Percentiles rank a stretch among this genome's conserved stretches.
Evolutionary conservation across 1,139 yeast genomes (phyloP).

Genomic region (Kodamaea anthophila): DNA sequence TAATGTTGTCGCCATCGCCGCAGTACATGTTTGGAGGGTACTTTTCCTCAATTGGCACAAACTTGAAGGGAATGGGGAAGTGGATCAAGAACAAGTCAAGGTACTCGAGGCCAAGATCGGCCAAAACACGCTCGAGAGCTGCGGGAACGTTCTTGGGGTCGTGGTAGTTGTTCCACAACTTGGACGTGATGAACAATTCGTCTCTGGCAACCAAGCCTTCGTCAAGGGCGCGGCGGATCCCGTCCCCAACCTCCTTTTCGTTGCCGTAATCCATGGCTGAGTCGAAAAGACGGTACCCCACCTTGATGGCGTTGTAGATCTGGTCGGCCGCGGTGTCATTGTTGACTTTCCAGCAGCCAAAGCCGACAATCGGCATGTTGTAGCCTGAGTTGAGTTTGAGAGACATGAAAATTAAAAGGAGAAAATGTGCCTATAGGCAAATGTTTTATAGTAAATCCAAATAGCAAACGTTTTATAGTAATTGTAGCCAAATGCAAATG

Average conservation of each 20-base stretch:
- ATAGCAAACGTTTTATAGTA: background rate
- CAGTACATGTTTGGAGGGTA: conserved; percentile 75
- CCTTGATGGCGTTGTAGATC: conserved; percentile 60
- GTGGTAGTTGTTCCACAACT: conserved; percentile 77
- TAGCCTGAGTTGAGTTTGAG: conserved; percentile 54
- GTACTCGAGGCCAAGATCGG: conserved; percentile 62
- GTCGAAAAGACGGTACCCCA: conserved; percentile 70
- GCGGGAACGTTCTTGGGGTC: conserved; percentile 52
- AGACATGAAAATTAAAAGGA: too few relatives aligned
- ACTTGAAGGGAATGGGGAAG: conserved; percentile 73
- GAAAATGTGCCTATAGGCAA: too few relatives aligned
- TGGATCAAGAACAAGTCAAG: conserved; percentile 72
- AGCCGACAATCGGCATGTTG: conserved; percentile 58
- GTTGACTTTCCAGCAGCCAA: conserved; percentile 66
- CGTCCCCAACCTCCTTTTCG: conserved; percentile 68
- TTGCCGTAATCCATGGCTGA: conserved; percentile 79
- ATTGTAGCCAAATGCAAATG: too few relatives aligned
- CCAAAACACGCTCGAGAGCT: conserved; percentile 58
- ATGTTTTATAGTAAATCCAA: background rate
- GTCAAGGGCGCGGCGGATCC: conserved; percentile 55
- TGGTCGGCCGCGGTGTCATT: conserved; percentile 51
- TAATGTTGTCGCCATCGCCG: conserved; percentile 48
- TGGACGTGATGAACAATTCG: conserved; percentile 70
- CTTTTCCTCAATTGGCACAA: conserved; percentile 62
- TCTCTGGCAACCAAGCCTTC: conserved; percentile 68